Conservation (phyloP, 108 stramenopile species). For the Discostella pseudostelligera region DNA sequence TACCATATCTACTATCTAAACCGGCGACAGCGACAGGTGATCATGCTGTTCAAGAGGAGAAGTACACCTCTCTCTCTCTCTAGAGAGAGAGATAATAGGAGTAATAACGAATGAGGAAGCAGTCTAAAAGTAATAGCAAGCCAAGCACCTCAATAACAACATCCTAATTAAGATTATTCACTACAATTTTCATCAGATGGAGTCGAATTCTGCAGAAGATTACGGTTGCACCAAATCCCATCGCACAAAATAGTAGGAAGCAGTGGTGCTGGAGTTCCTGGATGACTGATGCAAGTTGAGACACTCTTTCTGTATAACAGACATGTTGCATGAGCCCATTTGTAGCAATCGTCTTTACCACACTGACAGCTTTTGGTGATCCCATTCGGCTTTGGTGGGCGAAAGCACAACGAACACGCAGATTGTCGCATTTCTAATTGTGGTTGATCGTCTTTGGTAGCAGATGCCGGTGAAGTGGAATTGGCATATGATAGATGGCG, state of each 20-base stretch:
- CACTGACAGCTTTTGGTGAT: constrained; percentile 58
- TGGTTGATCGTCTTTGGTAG: constrained; percentile 21
- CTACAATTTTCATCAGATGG: no score
- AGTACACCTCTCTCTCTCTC: no score
- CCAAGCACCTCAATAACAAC: no score
- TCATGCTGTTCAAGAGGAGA: no score
- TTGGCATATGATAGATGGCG: constrained; percentile 16
- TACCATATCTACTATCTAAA: no score
- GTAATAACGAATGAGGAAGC: no score
- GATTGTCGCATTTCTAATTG: not conserved
- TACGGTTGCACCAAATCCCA: constrained; percentile 19
- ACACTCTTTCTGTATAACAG: constrained; percentile 25
- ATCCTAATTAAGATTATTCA: no score
- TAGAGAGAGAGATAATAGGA: no score
- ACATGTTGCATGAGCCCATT: constrained; percentile 55
- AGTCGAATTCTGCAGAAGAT: not conserved
- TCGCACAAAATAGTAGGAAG: constrained; percentile 26
- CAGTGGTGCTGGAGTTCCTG: constrained; percentile 24
- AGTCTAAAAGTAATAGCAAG: no score
- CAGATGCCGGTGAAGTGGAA: not conserved
- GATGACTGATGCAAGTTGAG: constrained; percentile 40
- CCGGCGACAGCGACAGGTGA: no score
- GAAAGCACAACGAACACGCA: constrained; percentile 8
- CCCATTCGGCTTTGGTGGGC: constrained; percentile 19
- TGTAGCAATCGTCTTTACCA: constrained; percentile 43